Evolutionary conservation across 345 rosid genomes (phyloP), one percentile per base, ranked within the genome.

Genomic region (thale cress (Arabidopsis thaliana)): DNA sequence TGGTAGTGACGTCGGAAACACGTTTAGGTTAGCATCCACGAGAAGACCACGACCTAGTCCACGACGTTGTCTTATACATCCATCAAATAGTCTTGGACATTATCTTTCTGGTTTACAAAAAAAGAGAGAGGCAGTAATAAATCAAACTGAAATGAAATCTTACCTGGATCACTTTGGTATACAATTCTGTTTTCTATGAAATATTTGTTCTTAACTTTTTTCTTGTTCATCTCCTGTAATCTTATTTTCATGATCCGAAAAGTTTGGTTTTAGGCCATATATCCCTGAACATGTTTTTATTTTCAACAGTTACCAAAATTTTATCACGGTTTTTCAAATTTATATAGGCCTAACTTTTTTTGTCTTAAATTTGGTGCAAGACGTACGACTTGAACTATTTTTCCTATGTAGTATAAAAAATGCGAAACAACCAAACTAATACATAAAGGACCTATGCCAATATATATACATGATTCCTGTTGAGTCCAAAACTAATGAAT

Each of bases 31-130:
- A 46, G 65, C 24, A 36, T 65, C 65, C 33, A 45, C 42, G 36
- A 33, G 42, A 63, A 74, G 78, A 74, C 78, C 25, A 59, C 25
- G 55, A 58, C 79, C 45, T 30, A 67, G 79, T 75, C 55, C 73
- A 67, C 60, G 68, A 40, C 62, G 30, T 49, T 75, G 44, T 66
- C 72, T 65, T 40, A 5, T 58, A 33, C 56, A 58, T 58, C 14
- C 56, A 41, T 63, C 12, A 20, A n/a, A 4, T 37, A 50, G 53
- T 72, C 42, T 38, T 23, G 12, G 28, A 61, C 76, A 52, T 20
- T 44, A 51, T 52, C 20, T 41, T 12, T 63, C 24, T 58, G 13
- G 44, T 62, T 52, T 73, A 32, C 55, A 32, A 36, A 4, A 14
- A 50, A 48, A 36, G 20, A 16, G 20, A 16, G 20, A 5, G 9